Percentiles rank a stretch among this genome's conserved stretches.
Evolutionary conservation across 306 rosid species (phyloP).

Genomic region (Sicyos edulis): DNA sequence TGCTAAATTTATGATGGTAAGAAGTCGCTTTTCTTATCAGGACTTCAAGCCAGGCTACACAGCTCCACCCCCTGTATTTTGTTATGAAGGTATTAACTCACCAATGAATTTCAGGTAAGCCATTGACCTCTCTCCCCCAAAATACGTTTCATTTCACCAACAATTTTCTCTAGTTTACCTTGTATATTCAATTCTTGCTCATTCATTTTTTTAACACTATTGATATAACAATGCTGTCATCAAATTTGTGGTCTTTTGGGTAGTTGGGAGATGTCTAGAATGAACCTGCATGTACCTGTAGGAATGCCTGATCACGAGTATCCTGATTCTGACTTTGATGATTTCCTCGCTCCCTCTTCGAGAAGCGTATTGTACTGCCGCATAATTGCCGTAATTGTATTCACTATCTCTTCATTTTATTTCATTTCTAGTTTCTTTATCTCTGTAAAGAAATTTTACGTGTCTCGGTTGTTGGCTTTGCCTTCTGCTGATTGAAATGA

Average conservation of each 20-base stretch:
- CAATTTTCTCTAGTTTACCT: conserved; percentile 1
- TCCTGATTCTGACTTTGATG: conserved; percentile 38
- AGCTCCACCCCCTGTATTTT: conserved; percentile 49
- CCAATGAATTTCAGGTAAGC: conserved; percentile 31
- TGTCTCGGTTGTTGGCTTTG: neutral
- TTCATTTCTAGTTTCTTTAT: neutral
- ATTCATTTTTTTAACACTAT: neutral
- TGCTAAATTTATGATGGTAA: neutral
- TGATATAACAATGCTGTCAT: conserved; percentile 8
- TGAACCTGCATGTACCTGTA: conserved; percentile 42
- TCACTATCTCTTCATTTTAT: conserved; percentile 17
- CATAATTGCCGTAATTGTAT: conserved; percentile 58
- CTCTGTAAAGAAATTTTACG: neutral
- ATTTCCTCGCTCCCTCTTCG: conserved; percentile 42
- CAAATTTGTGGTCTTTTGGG: conserved; percentile 32
- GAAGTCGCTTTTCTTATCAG: conserved; percentile 28
- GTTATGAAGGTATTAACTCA: conserved; percentile 34
- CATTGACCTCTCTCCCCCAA: neutral
- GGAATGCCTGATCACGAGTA: conserved; percentile 38
- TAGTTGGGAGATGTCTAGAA: conserved; percentile 61
- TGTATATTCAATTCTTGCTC: neutral
- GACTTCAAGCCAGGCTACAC: conserved; percentile 54
- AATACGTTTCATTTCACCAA: neutral
- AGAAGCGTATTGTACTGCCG: conserved; percentile 51
- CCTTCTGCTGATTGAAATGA: neutral